A percentile compares a stretch with the other conserved stretches of the same genome.
These are phyloP conservation scores for Ogataea degrootiae DNA, from an alignment of 805 yeast genomes.

Conservation along the genomic window DNA sequence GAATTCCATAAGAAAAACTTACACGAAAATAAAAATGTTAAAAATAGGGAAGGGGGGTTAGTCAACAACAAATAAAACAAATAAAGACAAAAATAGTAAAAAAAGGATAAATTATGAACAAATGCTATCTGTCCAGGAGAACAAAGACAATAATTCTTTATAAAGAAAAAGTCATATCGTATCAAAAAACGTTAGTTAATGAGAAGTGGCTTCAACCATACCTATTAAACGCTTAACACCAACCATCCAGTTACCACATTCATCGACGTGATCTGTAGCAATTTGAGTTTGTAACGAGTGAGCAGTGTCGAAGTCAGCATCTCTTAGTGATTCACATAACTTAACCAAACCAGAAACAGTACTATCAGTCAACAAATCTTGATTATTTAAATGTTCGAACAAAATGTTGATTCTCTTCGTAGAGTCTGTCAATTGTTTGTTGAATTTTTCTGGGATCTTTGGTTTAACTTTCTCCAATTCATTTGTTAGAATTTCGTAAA, in stretches of 20 bases:
- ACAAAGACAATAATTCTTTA: neutral
- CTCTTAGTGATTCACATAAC: conserved; percentile 46
- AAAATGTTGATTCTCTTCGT: conserved; percentile 75
- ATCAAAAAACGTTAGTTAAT: neutral
- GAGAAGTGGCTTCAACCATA: conserved; percentile 47
- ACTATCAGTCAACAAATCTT: conserved; percentile 56
- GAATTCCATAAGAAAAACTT: too few relatives aligned
- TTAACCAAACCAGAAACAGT: conserved; percentile 49
- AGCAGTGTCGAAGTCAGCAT: conserved; percentile 58
- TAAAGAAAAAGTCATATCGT: neutral
- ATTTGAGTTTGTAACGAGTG: conserved; percentile 50
- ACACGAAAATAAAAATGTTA: too few relatives aligned
- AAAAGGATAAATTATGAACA: neutral
- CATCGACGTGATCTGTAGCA: conserved; percentile 59
- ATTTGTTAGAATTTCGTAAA: conserved; percentile 50
- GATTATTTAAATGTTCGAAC: conserved; percentile 72
- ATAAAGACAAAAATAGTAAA: neutral
- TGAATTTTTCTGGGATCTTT: conserved; percentile 65
- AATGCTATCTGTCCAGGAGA: neutral
- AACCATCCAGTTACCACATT: conserved; percentile 87
- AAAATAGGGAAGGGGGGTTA: too few relatives aligned
- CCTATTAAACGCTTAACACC: conserved; percentile 87
- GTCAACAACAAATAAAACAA: too few relatives aligned
- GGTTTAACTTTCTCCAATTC: conserved; percentile 65
- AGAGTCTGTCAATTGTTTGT: conserved; percentile 72